Conservation (phyloP, 2,329 filamentous ascomycete genomes). For the Cyphellophora europaea region DNA sequence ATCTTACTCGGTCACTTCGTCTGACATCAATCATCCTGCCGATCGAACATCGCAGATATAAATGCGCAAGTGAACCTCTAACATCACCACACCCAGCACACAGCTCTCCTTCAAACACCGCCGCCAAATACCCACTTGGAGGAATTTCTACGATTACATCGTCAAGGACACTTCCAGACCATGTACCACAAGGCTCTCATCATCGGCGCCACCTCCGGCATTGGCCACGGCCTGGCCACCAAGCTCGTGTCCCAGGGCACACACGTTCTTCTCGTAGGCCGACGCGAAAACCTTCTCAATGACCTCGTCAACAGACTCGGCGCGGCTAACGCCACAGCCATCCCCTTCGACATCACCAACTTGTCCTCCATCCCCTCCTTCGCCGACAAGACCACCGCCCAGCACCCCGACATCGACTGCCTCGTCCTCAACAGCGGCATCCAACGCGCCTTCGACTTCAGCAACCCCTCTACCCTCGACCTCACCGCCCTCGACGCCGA, state of each 20-base stretch:
- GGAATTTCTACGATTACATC: no score
- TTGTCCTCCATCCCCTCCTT: constrained; percentile 38
- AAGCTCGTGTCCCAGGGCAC: constrained; percentile 39
- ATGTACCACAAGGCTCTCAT: constrained; percentile 44
- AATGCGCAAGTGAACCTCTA: no score
- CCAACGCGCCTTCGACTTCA: constrained; percentile 41
- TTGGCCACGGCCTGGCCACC: constrained; percentile 39
- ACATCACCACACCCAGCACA: no score
- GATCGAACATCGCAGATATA: no score
- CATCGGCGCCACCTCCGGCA: constrained; percentile 40
- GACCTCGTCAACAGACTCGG: constrained; percentile 38
- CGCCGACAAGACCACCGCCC: constrained; percentile 26
- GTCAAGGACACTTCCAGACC: no score
- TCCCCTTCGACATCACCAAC: constrained; percentile 43
- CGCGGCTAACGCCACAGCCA: constrained; percentile 28
- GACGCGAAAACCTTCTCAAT: constrained; percentile 42
- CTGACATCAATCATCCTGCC: no score
- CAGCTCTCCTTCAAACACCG: no score
- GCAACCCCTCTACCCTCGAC: constrained; percentile 30
- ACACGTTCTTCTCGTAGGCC: constrained; percentile 39
- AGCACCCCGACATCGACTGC: constrained; percentile 42
- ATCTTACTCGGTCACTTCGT: no score
- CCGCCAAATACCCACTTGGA: no score
- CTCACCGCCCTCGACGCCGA: constrained; percentile 34
- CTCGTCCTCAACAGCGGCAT: constrained; percentile 47